Conservation (phyloP, 768 basidiomycete genomes). For the Strobilomyces dryophilus region DNA sequence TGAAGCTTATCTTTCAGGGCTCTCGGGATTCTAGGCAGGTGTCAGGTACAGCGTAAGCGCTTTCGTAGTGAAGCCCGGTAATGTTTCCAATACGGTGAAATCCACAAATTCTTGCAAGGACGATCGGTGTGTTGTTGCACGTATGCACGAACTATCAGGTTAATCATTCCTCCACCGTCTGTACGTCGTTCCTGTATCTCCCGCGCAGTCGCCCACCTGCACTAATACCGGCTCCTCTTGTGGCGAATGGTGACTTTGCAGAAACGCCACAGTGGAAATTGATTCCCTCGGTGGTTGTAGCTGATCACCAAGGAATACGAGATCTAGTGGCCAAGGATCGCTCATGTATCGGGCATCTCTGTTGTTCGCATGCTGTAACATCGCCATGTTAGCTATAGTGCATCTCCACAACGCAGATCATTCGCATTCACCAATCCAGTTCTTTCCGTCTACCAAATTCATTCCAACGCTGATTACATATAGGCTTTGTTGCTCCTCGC, state of each 20-base stretch:
- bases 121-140: conserved; percentile 42
- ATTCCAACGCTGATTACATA: conserved; percentile 52
- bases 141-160: not conserved
- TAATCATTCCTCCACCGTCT: conserved; percentile 31
- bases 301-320: conserved; percentile 35
- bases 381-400: conserved; percentile 36
- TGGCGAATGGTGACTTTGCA: conserved; percentile 37
- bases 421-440: conserved; percentile 53
- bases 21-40: conserved; percentile 68
- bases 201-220: conserved; percentile 61
- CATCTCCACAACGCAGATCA: conserved; percentile 56
- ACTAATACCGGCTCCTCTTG: conserved; percentile 47
- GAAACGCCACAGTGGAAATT: conserved; percentile 47
- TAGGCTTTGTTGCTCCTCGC: conserved; percentile 57
- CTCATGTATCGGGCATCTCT: not conserved
- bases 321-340: conserved; percentile 37
- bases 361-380: not conserved
- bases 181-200: conserved; percentile 59
- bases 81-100: conserved; percentile 44
- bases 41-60: conserved; percentile 61
- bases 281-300: conserved; percentile 39
- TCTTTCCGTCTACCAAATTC: conserved; percentile 65
- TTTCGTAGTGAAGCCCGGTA: conserved; percentile 44
- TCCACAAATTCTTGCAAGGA: conserved; percentile 50
- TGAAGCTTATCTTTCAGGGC: conserved; percentile 59